These are phyloP conservation scores for Xylaria sp. DNA, from an alignment of 2,329 filamentous ascomycete genomes.

Conservation along the genomic window DNA sequence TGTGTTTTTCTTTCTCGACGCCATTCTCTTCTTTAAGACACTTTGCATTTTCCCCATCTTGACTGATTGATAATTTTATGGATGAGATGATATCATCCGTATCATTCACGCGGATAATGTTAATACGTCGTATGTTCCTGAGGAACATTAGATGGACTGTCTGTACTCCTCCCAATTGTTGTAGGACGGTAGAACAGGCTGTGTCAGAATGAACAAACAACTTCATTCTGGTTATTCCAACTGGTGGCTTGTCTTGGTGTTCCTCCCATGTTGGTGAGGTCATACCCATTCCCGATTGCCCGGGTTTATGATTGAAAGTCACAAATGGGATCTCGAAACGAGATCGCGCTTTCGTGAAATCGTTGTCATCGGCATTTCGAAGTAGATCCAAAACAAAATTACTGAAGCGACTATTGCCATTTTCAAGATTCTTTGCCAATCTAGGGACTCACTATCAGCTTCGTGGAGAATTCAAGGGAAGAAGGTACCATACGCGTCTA, in stretches of 20 bases:
- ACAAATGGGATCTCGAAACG: constrained; percentile 47
- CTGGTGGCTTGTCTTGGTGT: constrained; percentile 25
- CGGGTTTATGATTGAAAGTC: constrained; percentile 52
- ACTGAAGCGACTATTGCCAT: constrained; percentile 57
- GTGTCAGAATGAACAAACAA: constrained; percentile 51
- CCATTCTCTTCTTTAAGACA: constrained; percentile 20
- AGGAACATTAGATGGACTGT: constrained; percentile 57
- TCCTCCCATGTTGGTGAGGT: constrained; percentile 58
- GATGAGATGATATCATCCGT: constrained; percentile 27
- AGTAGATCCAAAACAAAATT: constrained; percentile 64
- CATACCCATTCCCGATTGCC: constrained; percentile 62
- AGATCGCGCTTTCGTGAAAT: constrained; percentile 48
- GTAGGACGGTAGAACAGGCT: constrained; percentile 28
- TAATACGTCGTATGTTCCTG: constrained; percentile 52
- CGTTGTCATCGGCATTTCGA: constrained; percentile 66
- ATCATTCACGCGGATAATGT: constrained; percentile 48
- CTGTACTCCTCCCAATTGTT: constrained; percentile 54
- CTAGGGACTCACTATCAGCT: constrained; percentile 43
- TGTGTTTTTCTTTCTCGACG: constrained; percentile 47
- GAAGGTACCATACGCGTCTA: constrained; percentile 2
- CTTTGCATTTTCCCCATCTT: constrained; percentile 1
- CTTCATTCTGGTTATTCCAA: constrained; percentile 52
- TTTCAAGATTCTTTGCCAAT: constrained; percentile 56
- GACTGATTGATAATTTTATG: constrained; percentile 27
- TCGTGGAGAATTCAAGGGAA: neutral